phyloP scores from a whole-genome alignment of 495 filamentous ascomycete genomes.

The Daldinia concentrica region DNA sequence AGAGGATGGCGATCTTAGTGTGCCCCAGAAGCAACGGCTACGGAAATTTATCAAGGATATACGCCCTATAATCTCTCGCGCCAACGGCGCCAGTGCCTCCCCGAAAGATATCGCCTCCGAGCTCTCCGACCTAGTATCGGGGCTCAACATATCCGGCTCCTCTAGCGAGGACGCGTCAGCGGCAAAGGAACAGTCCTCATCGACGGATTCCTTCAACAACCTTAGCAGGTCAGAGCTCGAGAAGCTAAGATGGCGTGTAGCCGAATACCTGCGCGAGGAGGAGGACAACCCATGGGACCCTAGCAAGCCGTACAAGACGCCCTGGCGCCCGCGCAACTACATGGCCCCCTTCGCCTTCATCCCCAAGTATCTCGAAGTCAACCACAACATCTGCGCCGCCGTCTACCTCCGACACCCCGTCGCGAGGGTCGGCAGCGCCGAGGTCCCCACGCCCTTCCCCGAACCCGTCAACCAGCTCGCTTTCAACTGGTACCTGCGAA shows the following conservation, averaged over 20 bases:
- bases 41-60: slow-evolving; percentile 47
- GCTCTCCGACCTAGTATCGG: slow-evolving; percentile 41
- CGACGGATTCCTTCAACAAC: slow-evolving; percentile 10
- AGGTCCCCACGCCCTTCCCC: slow-evolving; percentile 89
- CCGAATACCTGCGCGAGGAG: slow-evolving; percentile 45
- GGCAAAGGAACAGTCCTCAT: slow-evolving; percentile 1
- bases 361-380: slow-evolving; percentile 94
- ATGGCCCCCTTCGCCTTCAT: slow-evolving; percentile 95
- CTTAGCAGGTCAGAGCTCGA: slow-evolving; percentile 52
- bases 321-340: slow-evolving; percentile 87
- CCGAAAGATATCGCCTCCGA: slow-evolving; percentile 42
- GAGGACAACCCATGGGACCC: slow-evolving; percentile 76
- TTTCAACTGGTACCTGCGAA: slow-evolving; percentile 92
- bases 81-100: slow-evolving; percentile 31
- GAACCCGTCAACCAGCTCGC: slow-evolving; percentile 72
- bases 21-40: slow-evolving; percentile 49
- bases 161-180: not conserved
- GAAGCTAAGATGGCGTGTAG: slow-evolving; percentile 43
- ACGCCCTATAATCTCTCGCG: slow-evolving; percentile 38
- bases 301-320: slow-evolving; percentile 86
- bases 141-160: slow-evolving; percentile 27
- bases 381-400: slow-evolving; percentile 92
- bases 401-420: slow-evolving; percentile 97
- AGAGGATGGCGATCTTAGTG: slow-evolving; percentile 32
- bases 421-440: slow-evolving; percentile 82